phyloP scores from a whole-genome alignment of 2,329 filamentous ascomycete species.

The Bimuria novae-zelandiae region DNA sequence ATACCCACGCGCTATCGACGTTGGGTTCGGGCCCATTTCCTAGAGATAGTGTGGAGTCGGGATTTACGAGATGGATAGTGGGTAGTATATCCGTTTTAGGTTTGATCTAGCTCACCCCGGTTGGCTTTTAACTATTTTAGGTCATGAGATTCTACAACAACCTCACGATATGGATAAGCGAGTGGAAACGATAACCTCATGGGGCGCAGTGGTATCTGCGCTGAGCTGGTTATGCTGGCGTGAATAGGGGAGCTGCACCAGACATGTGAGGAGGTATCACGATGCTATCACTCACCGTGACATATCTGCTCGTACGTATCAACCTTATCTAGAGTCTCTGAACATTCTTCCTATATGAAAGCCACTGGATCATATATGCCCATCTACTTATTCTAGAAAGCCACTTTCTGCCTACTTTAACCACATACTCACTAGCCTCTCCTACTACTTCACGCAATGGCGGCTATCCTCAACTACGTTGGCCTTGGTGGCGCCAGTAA shows the following conservation, averaged over 20 bases:
- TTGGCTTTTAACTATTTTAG: constrained; percentile 10
- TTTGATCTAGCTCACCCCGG: constrained; percentile 3
- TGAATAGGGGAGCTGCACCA: constrained; percentile 3
- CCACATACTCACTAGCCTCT: neutral
- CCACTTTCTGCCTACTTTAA: neutral
- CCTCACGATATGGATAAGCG: neutral
- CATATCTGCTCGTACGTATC: neutral
- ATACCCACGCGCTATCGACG: no score
- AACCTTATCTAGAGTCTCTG: neutral
- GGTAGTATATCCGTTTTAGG: constrained; percentile 15
- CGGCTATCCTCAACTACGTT: constrained; percentile 8
- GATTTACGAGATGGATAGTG: constrained; percentile 11
- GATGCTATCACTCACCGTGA: neutral
- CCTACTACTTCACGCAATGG: neutral
- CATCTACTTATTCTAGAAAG: neutral
- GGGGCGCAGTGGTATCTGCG: constrained; percentile 8
- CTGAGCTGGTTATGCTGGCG: constrained; percentile 4
- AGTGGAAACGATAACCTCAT: constrained; percentile 14
- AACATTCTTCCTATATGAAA: constrained; percentile 2
- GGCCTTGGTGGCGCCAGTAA: constrained; percentile 3
- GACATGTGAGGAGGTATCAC: constrained; percentile 1
- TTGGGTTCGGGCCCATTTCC: no score
- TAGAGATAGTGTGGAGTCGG: constrained; percentile 9
- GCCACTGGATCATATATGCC: neutral
- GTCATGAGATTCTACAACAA: constrained; percentile 1